Conservation (phyloP, 306 rosid species). For the Vigna mungo region DNA sequence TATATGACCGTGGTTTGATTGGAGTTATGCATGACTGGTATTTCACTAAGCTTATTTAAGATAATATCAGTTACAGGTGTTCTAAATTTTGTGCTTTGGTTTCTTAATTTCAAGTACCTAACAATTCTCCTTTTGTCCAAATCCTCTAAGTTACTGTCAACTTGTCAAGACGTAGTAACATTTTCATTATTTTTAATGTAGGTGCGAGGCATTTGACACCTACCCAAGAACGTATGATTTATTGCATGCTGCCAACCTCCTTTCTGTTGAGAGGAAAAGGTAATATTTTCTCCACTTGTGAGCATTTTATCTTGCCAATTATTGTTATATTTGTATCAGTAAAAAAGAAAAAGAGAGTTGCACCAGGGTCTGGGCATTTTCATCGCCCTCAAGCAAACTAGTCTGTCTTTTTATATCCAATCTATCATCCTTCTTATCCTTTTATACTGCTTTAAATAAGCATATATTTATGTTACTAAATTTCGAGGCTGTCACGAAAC, state of each 20-base stretch:
- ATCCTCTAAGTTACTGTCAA: conserved; percentile 24
- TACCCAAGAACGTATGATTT: conserved; percentile 97
- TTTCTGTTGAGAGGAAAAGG: conserved; percentile 87
- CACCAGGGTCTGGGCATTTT: background rate
- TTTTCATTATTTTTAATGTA: conserved; percentile 45
- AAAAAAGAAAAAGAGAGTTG: background rate
- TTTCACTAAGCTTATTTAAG: conserved; percentile 4
- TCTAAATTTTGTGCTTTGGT: conserved; percentile 21
- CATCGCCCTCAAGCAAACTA: background rate
- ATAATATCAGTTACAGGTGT: conserved; percentile 32
- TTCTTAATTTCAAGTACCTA: conserved; percentile 22
- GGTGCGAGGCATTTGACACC: conserved; percentile 98
- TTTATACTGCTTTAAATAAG: background rate
- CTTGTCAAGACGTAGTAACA: conserved; percentile 30
- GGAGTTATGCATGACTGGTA: conserved; percentile 99
- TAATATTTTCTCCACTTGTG: conserved; percentile 45
- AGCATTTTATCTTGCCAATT: conserved; percentile 14
- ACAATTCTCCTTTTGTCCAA: conserved; percentile 3
- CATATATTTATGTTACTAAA: background rate
- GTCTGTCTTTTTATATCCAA: conserved; percentile 5
- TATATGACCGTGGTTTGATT: conserved; percentile 91
- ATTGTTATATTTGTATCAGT: conserved; percentile 8
- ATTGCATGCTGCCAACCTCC: conserved; percentile 84
- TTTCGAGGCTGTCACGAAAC: conserved; percentile 13
- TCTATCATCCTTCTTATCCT: background rate